Percentiles rank a stretch among this genome's conserved stretches.
Conservation (phyloP, 345 rosid genomes). For the Populus davidiana region DNA sequence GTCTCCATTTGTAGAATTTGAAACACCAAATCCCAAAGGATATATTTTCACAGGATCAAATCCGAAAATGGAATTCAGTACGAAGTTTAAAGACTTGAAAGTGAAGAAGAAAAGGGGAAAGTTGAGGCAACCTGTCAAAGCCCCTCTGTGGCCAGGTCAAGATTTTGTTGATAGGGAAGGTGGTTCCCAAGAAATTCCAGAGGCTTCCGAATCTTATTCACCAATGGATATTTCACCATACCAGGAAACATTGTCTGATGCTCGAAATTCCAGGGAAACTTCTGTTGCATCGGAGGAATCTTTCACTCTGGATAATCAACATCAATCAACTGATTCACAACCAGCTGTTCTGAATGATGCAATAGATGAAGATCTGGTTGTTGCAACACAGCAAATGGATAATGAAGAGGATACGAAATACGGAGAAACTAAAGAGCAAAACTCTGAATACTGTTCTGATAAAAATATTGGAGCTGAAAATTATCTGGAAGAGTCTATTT, state of each 20-base stretch:
- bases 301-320: slow-evolving; percentile 32
- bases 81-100: slow-evolving; percentile 46
- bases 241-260: slow-evolving; percentile 42
- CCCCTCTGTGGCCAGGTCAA: slow-evolving; percentile 47
- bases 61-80: slow-evolving; percentile 54
- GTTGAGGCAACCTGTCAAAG: slow-evolving; percentile 50
- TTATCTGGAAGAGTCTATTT: slow-evolving; percentile 44
- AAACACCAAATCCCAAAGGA: slow-evolving; percentile 45
- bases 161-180: slow-evolving; percentile 49
- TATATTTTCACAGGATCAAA: slow-evolving; percentile 42
- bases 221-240: slow-evolving; percentile 89
- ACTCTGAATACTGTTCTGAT: slow-evolving; percentile 28
- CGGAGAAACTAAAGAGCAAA: slow-evolving; percentile 36
- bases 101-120: slow-evolving; percentile 60
- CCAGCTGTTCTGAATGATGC: slow-evolving; percentile 34
- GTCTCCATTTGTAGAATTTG: slow-evolving; percentile 48
- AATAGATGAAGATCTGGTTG: slow-evolving; percentile 55
- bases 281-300: slow-evolving; percentile 63
- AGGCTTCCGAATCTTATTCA: slow-evolving; percentile 61
- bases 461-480: slow-evolving; percentile 37
- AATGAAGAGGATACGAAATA: slow-evolving; percentile 32
- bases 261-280: slow-evolving; percentile 43
- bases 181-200: slow-evolving; percentile 41
- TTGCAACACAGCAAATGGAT: slow-evolving; percentile 61
- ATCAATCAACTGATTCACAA: slow-evolving; percentile 34